A percentile compares a stretch with the other conserved stretches of the same genome.
Evolutionary conservation across 108 stramenopile species (phyloP).

Genomic region (Cyclotella cryptica): DNA sequence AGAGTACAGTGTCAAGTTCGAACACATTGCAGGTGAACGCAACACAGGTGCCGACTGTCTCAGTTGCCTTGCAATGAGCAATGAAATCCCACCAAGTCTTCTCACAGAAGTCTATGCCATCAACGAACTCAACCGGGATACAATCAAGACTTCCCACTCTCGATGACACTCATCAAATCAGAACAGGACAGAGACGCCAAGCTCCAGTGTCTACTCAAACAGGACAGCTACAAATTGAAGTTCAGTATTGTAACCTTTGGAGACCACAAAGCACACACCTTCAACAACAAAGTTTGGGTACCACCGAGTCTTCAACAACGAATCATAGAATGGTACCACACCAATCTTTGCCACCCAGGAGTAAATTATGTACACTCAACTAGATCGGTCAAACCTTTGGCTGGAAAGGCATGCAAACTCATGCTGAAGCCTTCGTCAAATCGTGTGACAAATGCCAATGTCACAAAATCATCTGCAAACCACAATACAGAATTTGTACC

Average conservation of each 20-base stretch:
- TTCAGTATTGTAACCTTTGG: neutral
- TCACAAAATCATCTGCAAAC: constrained; percentile 22
- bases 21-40: constrained; percentile 6
- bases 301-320: constrained; percentile 4
- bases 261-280: neutral
- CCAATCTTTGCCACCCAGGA: constrained; percentile 23
- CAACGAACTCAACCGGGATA: neutral
- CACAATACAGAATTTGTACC: neutral
- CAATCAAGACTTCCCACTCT: constrained; percentile 2
- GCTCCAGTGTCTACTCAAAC: neutral
- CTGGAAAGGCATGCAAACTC: neutral
- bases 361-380: constrained; percentile 6
- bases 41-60: constrained; percentile 24
- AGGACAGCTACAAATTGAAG: too few relatives aligned
- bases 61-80: constrained; percentile 11
- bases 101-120: neutral
- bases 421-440: constrained; percentile 4
- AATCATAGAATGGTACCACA: constrained; percentile 33
- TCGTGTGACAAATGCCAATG: constrained; percentile 21
- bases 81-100: neutral
- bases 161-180: constrained; percentile 8
- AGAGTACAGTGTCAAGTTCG: neutral
- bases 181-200: constrained; percentile 4
- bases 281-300: constrained; percentile 8
- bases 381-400: neutral